Base-by-base conservation (phyloP, 192 early-diverging fungal species). In the Spizellomyces sp. region DNA sequence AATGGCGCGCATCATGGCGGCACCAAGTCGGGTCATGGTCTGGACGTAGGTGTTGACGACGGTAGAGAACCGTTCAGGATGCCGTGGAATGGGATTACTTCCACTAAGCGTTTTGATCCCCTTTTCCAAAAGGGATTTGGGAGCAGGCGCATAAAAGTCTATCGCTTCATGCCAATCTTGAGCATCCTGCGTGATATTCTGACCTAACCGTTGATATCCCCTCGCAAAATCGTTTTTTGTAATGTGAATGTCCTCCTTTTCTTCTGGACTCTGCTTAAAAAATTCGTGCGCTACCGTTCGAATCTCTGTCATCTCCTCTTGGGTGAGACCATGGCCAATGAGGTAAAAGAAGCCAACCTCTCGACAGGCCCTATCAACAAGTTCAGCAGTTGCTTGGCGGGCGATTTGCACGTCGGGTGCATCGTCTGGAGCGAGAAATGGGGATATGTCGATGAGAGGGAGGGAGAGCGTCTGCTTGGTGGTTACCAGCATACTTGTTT, bases 101-200 rank as follows among this genome's bases (percentile, higher is more conserved):
- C 82, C 82, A n/a, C 61, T 21, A 17, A 83, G 45, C 15, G 82
- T 83, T 55, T 77, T 77, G 43, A 52, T 10, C 7, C 45, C 50
- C 48, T 58, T 27, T 42, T 67, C 1, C 5, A 42, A 10, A 45
- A 75, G 36, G 50, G 14, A 12, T 4, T 48, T 5, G 12, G 61
- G 48, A 27, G 84, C 75, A 12, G 82, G 83, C 55, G 73, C 79
- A 59, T 83, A 83, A 22, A 80, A 73, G 50, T 83, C 82, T n/a
- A 64, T 42, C 58, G 75, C 82, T 62, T 83, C 82, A 48, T 83
- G 82, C 74, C 79, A 83, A 54, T 83, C 82, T 45, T 77, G 80
- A 58, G 73, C 67, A 64, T 84, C 84, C 52, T 62, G 69, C n/a
- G 82, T 83, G 48, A 83, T 81, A 55, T 83, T 83, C 62, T 85